Evolutionary conservation across 2,329 filamentous ascomycete species (phyloP), one percentile per base, ranked within the genome.

Genomic region (Incumbomyces delicatus): DNA sequence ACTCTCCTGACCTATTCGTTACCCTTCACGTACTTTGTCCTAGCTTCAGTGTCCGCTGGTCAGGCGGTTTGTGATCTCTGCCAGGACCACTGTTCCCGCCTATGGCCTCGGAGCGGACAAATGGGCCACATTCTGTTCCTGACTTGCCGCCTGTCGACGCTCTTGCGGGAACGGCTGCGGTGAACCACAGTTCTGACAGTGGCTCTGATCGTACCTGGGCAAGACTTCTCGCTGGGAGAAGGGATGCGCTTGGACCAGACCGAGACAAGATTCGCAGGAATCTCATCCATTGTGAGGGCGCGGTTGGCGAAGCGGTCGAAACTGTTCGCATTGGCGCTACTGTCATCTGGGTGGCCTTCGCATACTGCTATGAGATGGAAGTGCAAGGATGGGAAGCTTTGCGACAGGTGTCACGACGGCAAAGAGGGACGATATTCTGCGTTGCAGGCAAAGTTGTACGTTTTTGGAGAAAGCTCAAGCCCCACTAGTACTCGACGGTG

Each of bases 41-140:
- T 8, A 82, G 66, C 61, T 80, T 80, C 47, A 81, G 51, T 6
- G 76, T 75, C 51, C 78, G 71, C 61, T 80, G 74, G 56, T 80
- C 73, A 20, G 74, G 71, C 8, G 73, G 72, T 54, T 72, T 68
- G 50, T 69, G 65, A 54, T 73, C 69, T 29, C 57, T 48, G 13
- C 54, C 48, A 6, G 45, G 49, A 27, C 22, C 8, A 27, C 22
- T 53, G 14, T 57, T 46, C 5, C 57, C 57, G 17, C 18, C 18
- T 50, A 42, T 22, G 29, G 35, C 22, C 18, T 41, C 44, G 6
- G 17, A 40, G 27, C 44, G 36, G 20, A 46, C 44, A 51, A 48
- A 8, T 56, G 54, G 13, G 47, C 30, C 33, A 27, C 18, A n/a
- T 12, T 37, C 36, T 11, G 27, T 10, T 18, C 31, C 38, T 3